Base-by-base conservation (phyloP, 148 eudicot species). In the Silene uniflora region DNA sequence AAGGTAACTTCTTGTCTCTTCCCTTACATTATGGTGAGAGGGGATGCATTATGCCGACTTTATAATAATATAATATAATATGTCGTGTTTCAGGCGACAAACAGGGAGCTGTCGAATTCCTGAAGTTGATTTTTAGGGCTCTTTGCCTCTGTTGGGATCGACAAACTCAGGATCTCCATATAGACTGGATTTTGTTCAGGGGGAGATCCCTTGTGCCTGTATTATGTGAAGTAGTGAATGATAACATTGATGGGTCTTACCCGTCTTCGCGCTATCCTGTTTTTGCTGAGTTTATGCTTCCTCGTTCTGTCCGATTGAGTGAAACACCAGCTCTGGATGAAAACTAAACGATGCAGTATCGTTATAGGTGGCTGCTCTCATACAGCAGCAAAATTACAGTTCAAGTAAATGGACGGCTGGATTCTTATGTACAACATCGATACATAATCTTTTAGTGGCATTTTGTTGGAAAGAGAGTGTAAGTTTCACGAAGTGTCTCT, bases 81-180 rank as follows among this genome's bases (percentile, higher is more conserved):
- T n/a, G 12, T 72, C 54, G 56, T 76, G 73, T 24, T 76, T 55
- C 77, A 95, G 99, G 99, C 81, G 79, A 90, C 84, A 91, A 92
- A 79, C 97, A 95, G 67, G 99, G 99, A 73, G 87, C 90, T 65
- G 67, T 89, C 54, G 99, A 95, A 84, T 95, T 90, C 85, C 75
- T 95, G 64, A 95, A 95, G 86, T 80, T 95, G 80, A 84, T 95
- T 7, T 88, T 95, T 60, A 81, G 99, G 85, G 99, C 99, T 21
- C 90, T 95, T 82, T 95, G 99, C 82, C 92, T 95, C 44, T 95
- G 99, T 80, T 95, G 99, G 99, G 99, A 95, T 83, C 91, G 97
- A 13, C 98, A 95, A 81, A 95, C 98, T 39, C 98, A 95, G 77
- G 98, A 95, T 85, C 89, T 95, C 42, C 99, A 95, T 66, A 75